Evolutionary conservation across 225 moss, liverwort and hornwort genomes (phyloP), one percentile per base, ranked within the genome.

Genomic region (Ulota crispa): DNA sequence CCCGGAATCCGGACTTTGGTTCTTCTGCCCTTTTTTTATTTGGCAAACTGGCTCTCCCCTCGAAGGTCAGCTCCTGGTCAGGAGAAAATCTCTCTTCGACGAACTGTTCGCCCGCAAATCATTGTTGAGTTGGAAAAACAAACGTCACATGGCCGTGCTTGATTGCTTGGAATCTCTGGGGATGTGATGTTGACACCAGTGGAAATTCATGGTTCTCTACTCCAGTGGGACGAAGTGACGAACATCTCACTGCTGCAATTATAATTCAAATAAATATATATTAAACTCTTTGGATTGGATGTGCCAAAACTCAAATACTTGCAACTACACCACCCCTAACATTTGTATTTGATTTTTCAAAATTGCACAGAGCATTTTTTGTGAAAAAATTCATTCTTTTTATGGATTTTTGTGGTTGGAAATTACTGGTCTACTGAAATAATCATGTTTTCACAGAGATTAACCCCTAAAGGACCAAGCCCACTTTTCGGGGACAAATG

Each of bases 281-380:
- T 32, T 32, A 45, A 0, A 52, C 3, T 12, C 12, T 53, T 13
- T 32, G 23, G 28, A 21, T 53, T 23, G 32, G 6, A 30, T 0
- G 45, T 30, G 11, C 19, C 18, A 0, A 53, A 21, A 53, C 20
- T 23, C 23, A 31, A 53, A 31, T 1, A 4, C 1, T 68, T 50
- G 50, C 50, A 50, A 50, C 16, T 16, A 50, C 1, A 18, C 1
- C 18, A 50, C 18, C 50, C 18, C 50, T 50, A 3, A 41, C 15
- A 24, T 0, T 0, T 1, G 24, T 0, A 42, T 0, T 15, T 24
- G 3, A 0, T 41, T 14, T 1, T n/a, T 0, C 8, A 42, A 42
- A 7, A 15, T 8, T 42, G 24, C 39, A 24, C 3, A 0, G n/a
- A 39, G 7, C 2, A 36, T 9, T 26, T 41, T 68, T 7, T 50